phyloP scores from a whole-genome alignment of 106 monocot species.

The Posidonia australis region DNA sequence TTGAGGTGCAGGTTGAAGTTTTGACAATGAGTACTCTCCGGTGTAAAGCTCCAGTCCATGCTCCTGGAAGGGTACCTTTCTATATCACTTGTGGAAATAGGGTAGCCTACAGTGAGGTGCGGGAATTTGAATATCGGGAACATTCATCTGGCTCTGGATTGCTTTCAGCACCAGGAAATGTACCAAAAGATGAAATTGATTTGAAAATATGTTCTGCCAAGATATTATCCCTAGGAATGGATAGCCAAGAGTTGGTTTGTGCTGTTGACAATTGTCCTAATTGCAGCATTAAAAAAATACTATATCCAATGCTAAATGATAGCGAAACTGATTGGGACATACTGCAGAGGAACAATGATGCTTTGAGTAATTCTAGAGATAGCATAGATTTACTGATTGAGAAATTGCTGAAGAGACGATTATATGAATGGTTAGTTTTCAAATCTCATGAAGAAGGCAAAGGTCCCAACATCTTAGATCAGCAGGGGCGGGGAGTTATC shows the following conservation, averaged over 20 bases:
- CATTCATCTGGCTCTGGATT: background rate
- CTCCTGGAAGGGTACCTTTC: slow-evolving; percentile 41
- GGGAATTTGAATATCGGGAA: slow-evolving; percentile 68
- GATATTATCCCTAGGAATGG: slow-evolving; percentile 17
- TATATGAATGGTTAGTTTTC: slow-evolving; percentile 49
- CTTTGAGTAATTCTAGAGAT: slow-evolving; percentile 2
- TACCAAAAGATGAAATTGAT: slow-evolving; percentile 26
- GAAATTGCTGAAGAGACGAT: slow-evolving; percentile 30
- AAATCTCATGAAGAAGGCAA: slow-evolving; percentile 48
- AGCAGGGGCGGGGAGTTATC: slow-evolving; percentile 38
- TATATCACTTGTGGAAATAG: slow-evolving; percentile 40
- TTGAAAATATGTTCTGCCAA: slow-evolving; percentile 43
- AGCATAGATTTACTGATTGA: slow-evolving; percentile 28
- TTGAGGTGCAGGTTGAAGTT: slow-evolving; percentile 39
- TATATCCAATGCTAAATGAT: slow-evolving; percentile 14
- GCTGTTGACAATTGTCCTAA: slow-evolving; percentile 27
- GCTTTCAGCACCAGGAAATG: background rate
- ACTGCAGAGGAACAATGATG: slow-evolving; percentile 4
- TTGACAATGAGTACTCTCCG: slow-evolving; percentile 22
- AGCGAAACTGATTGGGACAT: slow-evolving; percentile 22
- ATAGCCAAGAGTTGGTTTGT: slow-evolving; percentile 15
- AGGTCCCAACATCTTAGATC: slow-evolving; percentile 34
- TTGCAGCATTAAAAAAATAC: slow-evolving; percentile 18
- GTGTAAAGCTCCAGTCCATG: slow-evolving; percentile 33
- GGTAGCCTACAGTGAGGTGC: slow-evolving; percentile 40